Conservation (phyloP, 148 eudicot species). For the Polygonum aviculare region DNA sequence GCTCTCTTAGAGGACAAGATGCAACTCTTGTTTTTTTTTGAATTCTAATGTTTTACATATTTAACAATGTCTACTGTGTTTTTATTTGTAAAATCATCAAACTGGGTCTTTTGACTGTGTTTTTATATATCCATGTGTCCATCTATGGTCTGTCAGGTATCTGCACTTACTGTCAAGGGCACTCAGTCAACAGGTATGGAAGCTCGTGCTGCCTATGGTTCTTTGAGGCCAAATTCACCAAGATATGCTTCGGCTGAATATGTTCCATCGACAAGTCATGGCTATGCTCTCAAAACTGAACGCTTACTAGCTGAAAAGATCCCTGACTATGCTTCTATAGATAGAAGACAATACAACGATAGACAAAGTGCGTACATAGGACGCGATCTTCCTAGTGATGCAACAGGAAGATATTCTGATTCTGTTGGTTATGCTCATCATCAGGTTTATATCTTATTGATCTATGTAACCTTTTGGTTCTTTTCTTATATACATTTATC, state of each 20-base stretch:
- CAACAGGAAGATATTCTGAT: constrained; percentile 50
- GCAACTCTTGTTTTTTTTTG: neutral
- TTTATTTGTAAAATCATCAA: neutral
- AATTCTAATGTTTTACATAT: neutral
- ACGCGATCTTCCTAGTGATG: constrained; percentile 51
- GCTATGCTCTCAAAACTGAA: constrained; percentile 68
- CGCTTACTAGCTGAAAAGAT: constrained; percentile 31
- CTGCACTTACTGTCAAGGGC: constrained; percentile 50
- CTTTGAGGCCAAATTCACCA: constrained; percentile 16
- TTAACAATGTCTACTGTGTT: neutral
- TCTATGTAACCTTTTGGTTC: neutral
- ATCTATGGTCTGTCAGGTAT: constrained; percentile 25
- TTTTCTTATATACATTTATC: neutral
- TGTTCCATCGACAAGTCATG: constrained; percentile 48
- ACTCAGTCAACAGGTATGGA: constrained; percentile 48
- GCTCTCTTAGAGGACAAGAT: neutral
- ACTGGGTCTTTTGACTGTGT: neutral
- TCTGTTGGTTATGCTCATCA: constrained; percentile 54
- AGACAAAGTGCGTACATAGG: constrained; percentile 52
- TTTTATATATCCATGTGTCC: neutral
- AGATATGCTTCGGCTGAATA: constrained; percentile 61
- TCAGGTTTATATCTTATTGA: constrained; percentile 34
- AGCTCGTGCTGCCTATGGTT: constrained; percentile 36
- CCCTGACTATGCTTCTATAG: constrained; percentile 5
- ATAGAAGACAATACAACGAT: constrained; percentile 42